These are phyloP conservation scores for Colletotrichum sublineola DNA, from an alignment of 2,329 filamentous ascomycete genomes.

Conservation along the genomic window DNA sequence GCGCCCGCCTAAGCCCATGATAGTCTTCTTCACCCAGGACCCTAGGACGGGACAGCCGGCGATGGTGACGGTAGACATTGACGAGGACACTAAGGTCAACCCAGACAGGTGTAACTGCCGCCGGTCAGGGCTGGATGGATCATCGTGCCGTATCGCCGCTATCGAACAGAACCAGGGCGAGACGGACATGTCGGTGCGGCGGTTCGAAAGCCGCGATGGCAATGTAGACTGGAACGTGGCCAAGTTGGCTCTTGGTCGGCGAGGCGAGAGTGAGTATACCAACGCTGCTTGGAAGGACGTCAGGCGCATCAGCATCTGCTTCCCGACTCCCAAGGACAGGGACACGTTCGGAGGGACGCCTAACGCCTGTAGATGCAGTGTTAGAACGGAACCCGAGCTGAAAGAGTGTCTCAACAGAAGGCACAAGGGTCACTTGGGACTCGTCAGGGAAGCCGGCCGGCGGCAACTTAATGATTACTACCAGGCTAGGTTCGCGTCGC, in stretches of 20 bases:
- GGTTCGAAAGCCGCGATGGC: constrained; percentile 46
- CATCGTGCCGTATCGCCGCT: constrained; percentile 32
- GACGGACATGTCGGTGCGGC: constrained; percentile 45
- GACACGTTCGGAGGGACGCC: constrained; percentile 49
- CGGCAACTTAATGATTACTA: constrained; percentile 44
- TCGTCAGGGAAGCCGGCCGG: constrained; percentile 49
- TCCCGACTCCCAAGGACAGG: constrained; percentile 44
- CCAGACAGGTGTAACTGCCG: constrained; percentile 53
- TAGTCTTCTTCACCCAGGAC: constrained; percentile 51
- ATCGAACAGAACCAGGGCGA: constrained; percentile 49
- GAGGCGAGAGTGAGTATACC: constrained; percentile 31
- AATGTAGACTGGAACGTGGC: constrained; percentile 50
- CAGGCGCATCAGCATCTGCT: constrained; percentile 50
- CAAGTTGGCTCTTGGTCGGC: constrained; percentile 45
- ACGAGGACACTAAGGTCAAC: constrained; percentile 51
- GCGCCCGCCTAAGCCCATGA: constrained; percentile 51
- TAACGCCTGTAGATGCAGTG: constrained; percentile 47
- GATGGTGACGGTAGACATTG: constrained; percentile 51
- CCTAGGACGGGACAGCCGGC: constrained; percentile 43
- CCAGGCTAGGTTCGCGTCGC: constrained; percentile 29
- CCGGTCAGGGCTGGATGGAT: constrained; percentile 46
- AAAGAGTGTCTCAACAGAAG: constrained; percentile 45
- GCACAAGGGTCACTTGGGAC: constrained; percentile 49
- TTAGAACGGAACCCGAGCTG: constrained; percentile 45
- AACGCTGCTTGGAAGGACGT: constrained; percentile 46